Evolutionary conservation across 129 eudicot species (phyloP).

Genomic region (Cynara cardunculus): DNA sequence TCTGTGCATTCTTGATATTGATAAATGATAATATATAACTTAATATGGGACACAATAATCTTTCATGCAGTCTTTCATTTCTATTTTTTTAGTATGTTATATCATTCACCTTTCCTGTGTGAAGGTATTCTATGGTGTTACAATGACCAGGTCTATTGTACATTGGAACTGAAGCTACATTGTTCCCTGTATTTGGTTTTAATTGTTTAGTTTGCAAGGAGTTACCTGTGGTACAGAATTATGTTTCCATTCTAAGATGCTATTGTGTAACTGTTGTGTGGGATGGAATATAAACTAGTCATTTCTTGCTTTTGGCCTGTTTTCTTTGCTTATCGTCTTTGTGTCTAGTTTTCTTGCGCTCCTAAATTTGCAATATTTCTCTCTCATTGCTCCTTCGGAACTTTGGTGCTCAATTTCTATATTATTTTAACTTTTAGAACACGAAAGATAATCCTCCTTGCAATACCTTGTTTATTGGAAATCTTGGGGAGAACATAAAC

Average conservation of each 20-base stretch:
- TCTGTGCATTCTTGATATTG: slow-evolving; percentile 8
- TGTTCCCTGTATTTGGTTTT: not conserved
- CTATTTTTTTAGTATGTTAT: not conserved
- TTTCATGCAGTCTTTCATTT: not conserved
- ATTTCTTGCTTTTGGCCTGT: not conserved
- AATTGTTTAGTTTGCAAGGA: not conserved
- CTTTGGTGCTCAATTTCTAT: slow-evolving; percentile 11
- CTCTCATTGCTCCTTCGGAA: not conserved
- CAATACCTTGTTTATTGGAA: slow-evolving; percentile 93
- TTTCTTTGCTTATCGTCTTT: not conserved
- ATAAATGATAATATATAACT: not conserved
- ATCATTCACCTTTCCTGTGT: not conserved
- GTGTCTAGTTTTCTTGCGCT: slow-evolving; percentile 8
- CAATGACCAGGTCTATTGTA: not conserved
- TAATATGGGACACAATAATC: not conserved
- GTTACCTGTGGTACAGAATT: not conserved
- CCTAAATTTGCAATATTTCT: not conserved
- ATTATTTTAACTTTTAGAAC: slow-evolving; percentile 49
- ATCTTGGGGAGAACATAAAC: slow-evolving; percentile 83
- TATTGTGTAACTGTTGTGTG: not conserved
- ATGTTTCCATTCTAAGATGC: not conserved
- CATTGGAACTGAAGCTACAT: not conserved
- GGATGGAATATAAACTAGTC: not conserved
- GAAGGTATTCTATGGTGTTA: not conserved
- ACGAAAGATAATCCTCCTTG: slow-evolving; percentile 97